A percentile compares a stretch with the other conserved stretches of the same genome.
These are phyloP conservation scores for Claviceps digitariae DNA, from an alignment of 2,329 filamentous ascomycete species.

Conservation along the genomic window DNA sequence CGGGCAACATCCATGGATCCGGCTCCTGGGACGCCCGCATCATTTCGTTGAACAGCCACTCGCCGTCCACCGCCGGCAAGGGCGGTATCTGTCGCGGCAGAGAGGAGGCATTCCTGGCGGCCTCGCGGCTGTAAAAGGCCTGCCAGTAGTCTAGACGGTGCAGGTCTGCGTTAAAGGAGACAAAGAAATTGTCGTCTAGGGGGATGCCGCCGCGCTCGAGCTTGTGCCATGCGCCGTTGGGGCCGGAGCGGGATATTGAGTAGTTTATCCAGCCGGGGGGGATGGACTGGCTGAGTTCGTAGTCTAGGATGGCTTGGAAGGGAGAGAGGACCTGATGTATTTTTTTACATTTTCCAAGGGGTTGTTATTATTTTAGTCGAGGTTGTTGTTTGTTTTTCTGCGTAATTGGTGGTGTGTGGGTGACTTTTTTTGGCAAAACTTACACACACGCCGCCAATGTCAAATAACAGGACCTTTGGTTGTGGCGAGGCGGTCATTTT, in stretches of 20 bases:
- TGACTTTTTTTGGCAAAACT: too few relatives aligned
- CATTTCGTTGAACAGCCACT: conserved; percentile 81
- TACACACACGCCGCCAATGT: conserved; percentile 95
- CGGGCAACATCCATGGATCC: conserved; percentile 83
- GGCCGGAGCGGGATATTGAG: conserved; percentile 66
- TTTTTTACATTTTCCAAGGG: not conserved
- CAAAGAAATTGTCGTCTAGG: conserved; percentile 63
- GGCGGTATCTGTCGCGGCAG: conserved; percentile 37
- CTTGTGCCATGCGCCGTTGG: conserved; percentile 73
- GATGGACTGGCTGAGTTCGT: conserved; percentile 63
- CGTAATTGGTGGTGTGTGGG: too few relatives aligned
- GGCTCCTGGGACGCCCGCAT: conserved; percentile 58
- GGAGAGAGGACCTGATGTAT: conserved; percentile 64
- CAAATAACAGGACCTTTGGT: conserved; percentile 74
- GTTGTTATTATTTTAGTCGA: not conserved
- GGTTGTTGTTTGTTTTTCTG: not conserved
- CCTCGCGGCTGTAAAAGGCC: conserved; percentile 40
- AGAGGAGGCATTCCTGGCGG: conserved; percentile 23
- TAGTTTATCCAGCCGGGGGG: conserved; percentile 86
- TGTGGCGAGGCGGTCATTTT: conserved; percentile 32
- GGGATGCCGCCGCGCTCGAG: conserved; percentile 74
- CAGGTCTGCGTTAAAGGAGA: conserved; percentile 62
- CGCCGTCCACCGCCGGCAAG: conserved; percentile 60
- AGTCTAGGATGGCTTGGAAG: conserved; percentile 85
- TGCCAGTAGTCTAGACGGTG: conserved; percentile 54